Conservation (phyloP, 495 filamentous ascomycete species). For the Polyplosphaeria fusca region DNA sequence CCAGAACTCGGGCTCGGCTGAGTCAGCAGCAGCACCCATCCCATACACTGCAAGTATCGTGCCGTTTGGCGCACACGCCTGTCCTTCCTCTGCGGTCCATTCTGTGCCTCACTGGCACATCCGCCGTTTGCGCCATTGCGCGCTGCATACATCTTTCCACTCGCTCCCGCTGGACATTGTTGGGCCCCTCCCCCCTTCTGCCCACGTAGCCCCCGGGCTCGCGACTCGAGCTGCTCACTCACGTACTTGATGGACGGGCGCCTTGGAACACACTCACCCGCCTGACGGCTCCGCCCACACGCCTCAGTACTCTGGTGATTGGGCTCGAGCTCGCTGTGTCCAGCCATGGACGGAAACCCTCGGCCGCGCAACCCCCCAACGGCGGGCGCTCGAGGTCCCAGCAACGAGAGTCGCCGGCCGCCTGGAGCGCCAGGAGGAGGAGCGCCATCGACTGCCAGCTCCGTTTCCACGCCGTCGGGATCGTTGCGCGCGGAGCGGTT, state of each 20-base stretch:
- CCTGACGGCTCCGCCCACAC: slow-evolving; percentile 7
- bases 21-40: no score
- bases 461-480: slow-evolving; percentile 5
- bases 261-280: background rate
- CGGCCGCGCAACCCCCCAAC: slow-evolving; percentile 20
- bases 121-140: background rate
- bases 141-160: background rate
- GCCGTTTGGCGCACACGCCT: no score
- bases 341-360: slow-evolving; percentile 27
- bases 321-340: background rate
- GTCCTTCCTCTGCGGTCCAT: background rate
- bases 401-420: slow-evolving; percentile 23
- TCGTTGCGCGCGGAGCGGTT: slow-evolving; percentile 78
- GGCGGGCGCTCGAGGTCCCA: slow-evolving; percentile 16
- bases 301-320: background rate
- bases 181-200: background rate
- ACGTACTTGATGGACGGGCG: background rate
- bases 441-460: slow-evolving; percentile 16
- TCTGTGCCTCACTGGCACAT: background rate
- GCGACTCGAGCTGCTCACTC: slow-evolving; percentile 1
- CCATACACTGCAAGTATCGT: no score
- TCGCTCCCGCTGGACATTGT: background rate
- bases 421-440: slow-evolving; percentile 18
- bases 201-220: background rate
- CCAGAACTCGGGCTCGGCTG: no score